Conservation (phyloP, 371 early-diverging fungal genomes). For the Batkoa obscura region DNA sequence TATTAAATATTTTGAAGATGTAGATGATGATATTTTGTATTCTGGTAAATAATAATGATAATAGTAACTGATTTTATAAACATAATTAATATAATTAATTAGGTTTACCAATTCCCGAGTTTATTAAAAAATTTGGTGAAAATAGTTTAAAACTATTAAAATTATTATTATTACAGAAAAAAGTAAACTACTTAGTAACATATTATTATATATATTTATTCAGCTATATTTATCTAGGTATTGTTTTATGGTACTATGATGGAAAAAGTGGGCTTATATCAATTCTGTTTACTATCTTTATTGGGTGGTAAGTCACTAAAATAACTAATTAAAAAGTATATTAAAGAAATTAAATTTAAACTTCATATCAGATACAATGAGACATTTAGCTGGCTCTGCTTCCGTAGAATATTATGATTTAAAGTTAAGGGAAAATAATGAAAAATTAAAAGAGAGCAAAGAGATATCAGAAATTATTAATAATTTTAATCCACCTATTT, state of each 20-base stretch:
- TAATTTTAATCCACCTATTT: background rate
- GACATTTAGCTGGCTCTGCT: background rate
- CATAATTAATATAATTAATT: background rate
- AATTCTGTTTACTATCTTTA: background rate
- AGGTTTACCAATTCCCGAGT: background rate
- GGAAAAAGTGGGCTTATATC: constrained; percentile 1
- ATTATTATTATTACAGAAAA: background rate
- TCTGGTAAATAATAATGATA: background rate
- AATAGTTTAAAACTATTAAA: background rate
- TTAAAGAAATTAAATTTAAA: background rate
- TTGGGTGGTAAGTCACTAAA: background rate
- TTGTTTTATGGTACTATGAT: constrained; percentile 1
- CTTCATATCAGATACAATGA: background rate
- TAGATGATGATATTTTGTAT: background rate
- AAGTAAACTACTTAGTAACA: background rate
- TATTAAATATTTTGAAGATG: background rate
- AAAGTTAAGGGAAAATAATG: background rate
- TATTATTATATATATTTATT: background rate
- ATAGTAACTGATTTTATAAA: background rate
- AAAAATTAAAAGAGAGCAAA: background rate
- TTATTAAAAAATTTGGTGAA: background rate
- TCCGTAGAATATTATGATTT: background rate
- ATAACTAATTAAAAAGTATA: background rate
- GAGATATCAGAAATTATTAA: background rate
- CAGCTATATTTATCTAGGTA: background rate